Conservation (phyloP, 148 eudicot genomes). For the Cornus kousa region DNA sequence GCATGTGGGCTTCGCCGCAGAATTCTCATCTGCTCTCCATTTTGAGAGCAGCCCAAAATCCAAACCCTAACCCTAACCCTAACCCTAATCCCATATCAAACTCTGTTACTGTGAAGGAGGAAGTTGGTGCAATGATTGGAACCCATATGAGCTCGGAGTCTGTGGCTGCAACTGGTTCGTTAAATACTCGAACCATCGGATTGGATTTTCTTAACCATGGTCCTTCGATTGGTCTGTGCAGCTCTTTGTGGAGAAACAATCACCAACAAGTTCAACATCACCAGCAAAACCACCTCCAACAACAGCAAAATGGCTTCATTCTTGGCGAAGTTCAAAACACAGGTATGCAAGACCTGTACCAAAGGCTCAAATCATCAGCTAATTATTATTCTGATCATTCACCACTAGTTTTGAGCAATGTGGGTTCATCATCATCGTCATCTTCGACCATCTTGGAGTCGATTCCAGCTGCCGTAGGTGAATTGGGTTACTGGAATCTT, state of each 20-base stretch:
- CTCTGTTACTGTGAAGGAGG: constrained; percentile 29
- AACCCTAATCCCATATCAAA: constrained; percentile 20
- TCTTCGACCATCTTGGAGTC: constrained; percentile 37
- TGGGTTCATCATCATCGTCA: constrained; percentile 14
- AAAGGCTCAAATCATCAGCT: constrained; percentile 49
- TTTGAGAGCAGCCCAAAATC: constrained; percentile 54
- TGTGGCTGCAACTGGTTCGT: not conserved
- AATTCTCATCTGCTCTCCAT: constrained; percentile 51
- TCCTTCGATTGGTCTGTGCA: constrained; percentile 27
- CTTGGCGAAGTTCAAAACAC: constrained; percentile 44
- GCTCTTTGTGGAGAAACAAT: constrained; percentile 38
- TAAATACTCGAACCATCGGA: constrained; percentile 23
- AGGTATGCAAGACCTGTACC: constrained; percentile 45
- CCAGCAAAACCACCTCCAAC: not conserved
- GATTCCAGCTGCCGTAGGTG: constrained; percentile 34
- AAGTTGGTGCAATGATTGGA: constrained; percentile 14
- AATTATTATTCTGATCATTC: constrained; percentile 30
- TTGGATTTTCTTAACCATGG: constrained; percentile 35
- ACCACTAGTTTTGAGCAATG: constrained; percentile 27
- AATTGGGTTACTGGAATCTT: constrained; percentile 38
- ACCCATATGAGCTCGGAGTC: constrained; percentile 15
- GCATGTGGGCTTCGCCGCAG: constrained; percentile 47
- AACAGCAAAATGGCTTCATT: constrained; percentile 30
- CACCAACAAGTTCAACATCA: constrained; percentile 16
- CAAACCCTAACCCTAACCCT: constrained; percentile 30